A percentile compares a stretch with the other conserved stretches of the same genome.
Evolutionary conservation across 352 stramenopile species (phyloP).

Genomic region (Pythium grandisporangium): DNA sequence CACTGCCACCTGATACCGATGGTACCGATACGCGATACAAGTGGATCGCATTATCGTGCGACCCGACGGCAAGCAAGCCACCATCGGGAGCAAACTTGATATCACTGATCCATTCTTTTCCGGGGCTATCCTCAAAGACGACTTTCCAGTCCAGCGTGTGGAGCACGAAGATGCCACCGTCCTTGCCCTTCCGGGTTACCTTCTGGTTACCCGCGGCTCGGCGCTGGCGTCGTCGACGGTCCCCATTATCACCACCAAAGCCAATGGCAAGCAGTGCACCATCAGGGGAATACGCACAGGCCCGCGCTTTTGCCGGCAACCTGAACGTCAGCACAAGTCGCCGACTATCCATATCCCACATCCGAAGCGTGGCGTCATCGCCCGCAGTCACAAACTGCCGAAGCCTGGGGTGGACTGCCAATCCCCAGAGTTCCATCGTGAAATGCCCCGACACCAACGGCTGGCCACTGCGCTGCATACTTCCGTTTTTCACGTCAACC

Average conservation of each 20-base stretch:
- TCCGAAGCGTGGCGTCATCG: slow-evolving; percentile 71
- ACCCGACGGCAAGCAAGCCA: slow-evolving; percentile 38
- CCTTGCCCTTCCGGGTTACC: slow-evolving; percentile 31
- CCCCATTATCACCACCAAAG: slow-evolving; percentile 48
- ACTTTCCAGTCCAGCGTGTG: slow-evolving; percentile 13
- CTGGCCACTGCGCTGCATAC: slow-evolving; percentile 23
- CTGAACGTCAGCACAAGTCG: slow-evolving; percentile 25
- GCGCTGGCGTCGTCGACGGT: slow-evolving; percentile 27
- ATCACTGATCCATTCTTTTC: slow-evolving; percentile 72
- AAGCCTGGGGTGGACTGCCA: slow-evolving; percentile 62
- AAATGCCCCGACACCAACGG: slow-evolving; percentile 62
- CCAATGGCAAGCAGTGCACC: slow-evolving; percentile 79
- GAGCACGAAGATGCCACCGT: slow-evolving; percentile 40
- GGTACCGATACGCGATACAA: slow-evolving; percentile 26
- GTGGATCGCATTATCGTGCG: slow-evolving; percentile 70
- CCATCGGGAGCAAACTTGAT: slow-evolving; percentile 65
- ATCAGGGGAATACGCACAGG: slow-evolving; percentile 84
- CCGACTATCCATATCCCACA: slow-evolving; percentile 75
- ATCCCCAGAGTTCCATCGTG: slow-evolving; percentile 64
- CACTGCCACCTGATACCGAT: too few species aligned
- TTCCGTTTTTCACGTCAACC: slow-evolving; percentile 27
- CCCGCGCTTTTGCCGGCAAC: slow-evolving; percentile 41
- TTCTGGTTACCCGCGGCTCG: too few species aligned
- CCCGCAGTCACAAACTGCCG: slow-evolving; percentile 60
- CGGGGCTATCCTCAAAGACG: slow-evolving; percentile 47